Evolutionary conservation across 768 basidiomycete species (phyloP).

Genomic region (Cystobasidium ongulense): DNA sequence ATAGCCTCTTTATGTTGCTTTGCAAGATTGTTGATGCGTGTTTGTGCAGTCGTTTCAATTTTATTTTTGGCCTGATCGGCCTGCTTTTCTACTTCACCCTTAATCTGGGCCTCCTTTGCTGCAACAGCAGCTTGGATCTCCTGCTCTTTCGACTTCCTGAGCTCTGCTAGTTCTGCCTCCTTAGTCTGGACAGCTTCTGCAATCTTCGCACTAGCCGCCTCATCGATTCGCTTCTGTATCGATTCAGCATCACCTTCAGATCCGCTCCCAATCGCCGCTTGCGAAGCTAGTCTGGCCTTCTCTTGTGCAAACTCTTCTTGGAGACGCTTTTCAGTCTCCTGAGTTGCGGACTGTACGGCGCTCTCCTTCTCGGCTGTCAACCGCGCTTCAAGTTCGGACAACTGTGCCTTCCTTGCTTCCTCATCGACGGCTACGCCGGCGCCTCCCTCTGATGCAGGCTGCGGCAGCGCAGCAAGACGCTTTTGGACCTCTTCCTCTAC

Average conservation of each 20-base stretch:
- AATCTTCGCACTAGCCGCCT: conserved; percentile 37
- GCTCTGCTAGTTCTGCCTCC: conserved; percentile 54
- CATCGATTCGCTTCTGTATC: conserved; percentile 32
- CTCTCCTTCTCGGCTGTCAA: conserved; percentile 24
- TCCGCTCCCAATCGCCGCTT: conserved; percentile 53
- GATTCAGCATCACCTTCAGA: conserved; percentile 34
- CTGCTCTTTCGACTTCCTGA: conserved; percentile 42
- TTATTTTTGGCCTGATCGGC: conserved; percentile 54
- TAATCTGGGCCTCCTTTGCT: conserved; percentile 55
- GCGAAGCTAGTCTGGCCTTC: conserved; percentile 55
- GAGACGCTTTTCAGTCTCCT: conserved; percentile 24
- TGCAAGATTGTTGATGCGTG: conserved; percentile 37
- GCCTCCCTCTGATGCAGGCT: conserved; percentile 32
- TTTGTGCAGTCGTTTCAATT: not conserved
- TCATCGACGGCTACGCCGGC: conserved; percentile 11
- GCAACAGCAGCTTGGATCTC: conserved; percentile 51
- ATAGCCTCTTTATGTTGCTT: conserved; percentile 49
- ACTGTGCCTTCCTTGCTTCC: conserved; percentile 29
- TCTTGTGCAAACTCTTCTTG: conserved; percentile 47
- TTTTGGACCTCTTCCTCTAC: conserved; percentile 48
- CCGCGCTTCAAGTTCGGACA: conserved; percentile 27
- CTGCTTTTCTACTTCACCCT: conserved; percentile 58
- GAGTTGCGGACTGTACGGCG: conserved; percentile 32
- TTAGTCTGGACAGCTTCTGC: conserved; percentile 52
- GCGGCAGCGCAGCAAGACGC: conserved; percentile 43